phyloP scores from a whole-genome alignment of 2,329 filamentous ascomycete species.

The Furcasterigmium sp. region DNA sequence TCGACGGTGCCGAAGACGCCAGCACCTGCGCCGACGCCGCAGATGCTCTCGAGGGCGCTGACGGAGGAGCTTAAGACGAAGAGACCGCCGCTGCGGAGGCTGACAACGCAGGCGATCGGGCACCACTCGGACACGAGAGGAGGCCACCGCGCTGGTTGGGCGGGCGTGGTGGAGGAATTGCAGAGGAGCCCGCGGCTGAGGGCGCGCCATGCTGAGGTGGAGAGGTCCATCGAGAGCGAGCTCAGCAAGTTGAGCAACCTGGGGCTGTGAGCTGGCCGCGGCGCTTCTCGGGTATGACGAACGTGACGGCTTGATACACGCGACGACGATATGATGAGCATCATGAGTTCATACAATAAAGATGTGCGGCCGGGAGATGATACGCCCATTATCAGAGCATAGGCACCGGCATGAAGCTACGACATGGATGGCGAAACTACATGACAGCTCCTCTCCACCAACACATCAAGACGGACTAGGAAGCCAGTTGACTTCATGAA shows the following conservation, averaged over 20 bases:
- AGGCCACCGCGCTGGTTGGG: conserved; percentile 52
- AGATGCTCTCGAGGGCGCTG: conserved; percentile 31
- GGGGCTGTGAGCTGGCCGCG: not conserved
- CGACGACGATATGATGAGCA: conserved; percentile 2
- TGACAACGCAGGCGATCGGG: conserved; percentile 50
- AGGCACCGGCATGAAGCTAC: not conserved
- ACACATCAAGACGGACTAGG: not conserved
- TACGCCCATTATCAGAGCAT: not conserved
- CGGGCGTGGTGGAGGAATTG: conserved; percentile 57
- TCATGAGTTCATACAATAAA: not conserved
- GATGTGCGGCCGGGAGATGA: not conserved
- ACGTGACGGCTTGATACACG: too few relatives aligned
- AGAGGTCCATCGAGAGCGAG: conserved; percentile 41
- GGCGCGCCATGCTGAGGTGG: conserved; percentile 57
- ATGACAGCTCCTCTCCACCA: too few relatives aligned
- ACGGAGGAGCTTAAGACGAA: conserved; percentile 35
- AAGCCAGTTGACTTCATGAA: conserved; percentile 7
- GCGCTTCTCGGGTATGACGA: not conserved
- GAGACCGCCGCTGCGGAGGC: conserved; percentile 43
- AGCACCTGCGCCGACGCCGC: conserved; percentile 17
- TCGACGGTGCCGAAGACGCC: conserved; percentile 22
- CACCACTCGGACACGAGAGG: conserved; percentile 42
- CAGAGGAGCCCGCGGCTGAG: conserved; percentile 57
- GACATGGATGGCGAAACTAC: not conserved
- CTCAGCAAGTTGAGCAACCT: not conserved